Conservation (phyloP, 73 alveolate species). For the Breviolum minutum region DNA sequence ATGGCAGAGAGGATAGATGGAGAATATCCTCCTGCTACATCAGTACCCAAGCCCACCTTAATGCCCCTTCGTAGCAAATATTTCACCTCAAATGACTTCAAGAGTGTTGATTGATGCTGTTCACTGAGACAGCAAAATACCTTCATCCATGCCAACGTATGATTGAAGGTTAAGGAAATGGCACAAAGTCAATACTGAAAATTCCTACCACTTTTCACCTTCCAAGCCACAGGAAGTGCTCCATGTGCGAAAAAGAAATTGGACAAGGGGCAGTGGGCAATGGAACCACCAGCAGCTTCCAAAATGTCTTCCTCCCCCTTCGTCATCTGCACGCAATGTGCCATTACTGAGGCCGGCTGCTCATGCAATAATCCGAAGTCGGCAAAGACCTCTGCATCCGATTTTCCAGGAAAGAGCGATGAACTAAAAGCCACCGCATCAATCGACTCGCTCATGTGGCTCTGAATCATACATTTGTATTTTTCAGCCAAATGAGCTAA, state of each 20-base stretch:
- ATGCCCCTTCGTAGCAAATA: conserved; percentile 24
- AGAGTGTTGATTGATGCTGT: neutral
- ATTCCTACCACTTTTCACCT: neutral
- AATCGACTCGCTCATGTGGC: conserved; percentile 87
- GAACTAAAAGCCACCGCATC: conserved; percentile 48
- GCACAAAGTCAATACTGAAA: neutral
- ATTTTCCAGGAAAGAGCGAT: neutral
- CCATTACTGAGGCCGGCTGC: conserved; percentile 48
- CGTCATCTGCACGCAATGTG: conserved; percentile 63
- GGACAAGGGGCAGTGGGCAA: conserved; percentile 95
- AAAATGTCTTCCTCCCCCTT: neutral
- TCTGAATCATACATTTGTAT: conserved; percentile 63
- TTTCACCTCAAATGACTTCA: neutral
- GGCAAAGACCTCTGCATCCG: conserved; percentile 52
- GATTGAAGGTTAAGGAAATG: neutral
- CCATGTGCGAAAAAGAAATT: conserved; percentile 91
- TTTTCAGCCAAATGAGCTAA: conserved; percentile 2
- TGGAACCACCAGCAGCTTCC: conserved; percentile 33
- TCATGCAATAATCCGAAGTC: conserved; percentile 22
- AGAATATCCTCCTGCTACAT: conserved; percentile 95
- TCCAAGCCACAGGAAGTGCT: neutral
- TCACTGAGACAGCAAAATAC: neutral
- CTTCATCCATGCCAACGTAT: no score
- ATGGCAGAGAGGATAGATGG: conserved; percentile 93
- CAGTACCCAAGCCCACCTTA: conserved; percentile 95